A percentile compares a stretch with the other conserved stretches of the same genome.
These are phyloP conservation scores for Plasmodium berghei DNA, from an alignment of 169 alveolate species.

Conservation along the genomic window DNA sequence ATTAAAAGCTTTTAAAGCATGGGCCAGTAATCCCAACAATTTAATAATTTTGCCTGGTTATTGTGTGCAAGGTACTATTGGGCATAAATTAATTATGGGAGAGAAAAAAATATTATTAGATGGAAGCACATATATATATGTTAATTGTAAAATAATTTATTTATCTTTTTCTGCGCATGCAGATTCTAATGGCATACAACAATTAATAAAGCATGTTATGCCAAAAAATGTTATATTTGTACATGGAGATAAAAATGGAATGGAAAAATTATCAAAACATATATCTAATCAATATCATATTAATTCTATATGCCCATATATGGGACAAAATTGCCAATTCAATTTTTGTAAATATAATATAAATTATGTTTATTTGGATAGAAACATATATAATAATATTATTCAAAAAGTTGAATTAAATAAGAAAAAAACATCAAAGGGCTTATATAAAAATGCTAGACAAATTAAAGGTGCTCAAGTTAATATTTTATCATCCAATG, in stretches of 20 bases:
- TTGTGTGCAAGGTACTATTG: conserved; percentile 98
- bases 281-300: conserved; percentile 43
- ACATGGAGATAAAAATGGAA: conserved; percentile 98
- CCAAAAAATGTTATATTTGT: conserved; percentile 95
- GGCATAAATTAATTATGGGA: conserved; percentile 94
- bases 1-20: conserved; percentile 95
- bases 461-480: not conserved
- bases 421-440: not conserved
- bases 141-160: conserved; percentile 94
- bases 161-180: conserved; percentile 99
- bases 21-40: conserved; percentile 96
- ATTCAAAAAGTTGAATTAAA: conserved; percentile 5
- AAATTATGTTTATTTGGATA: conserved; percentile 26
- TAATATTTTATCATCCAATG: not conserved
- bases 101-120: conserved; percentile 78
- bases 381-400: conserved; percentile 5
- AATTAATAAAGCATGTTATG: conserved; percentile 89
- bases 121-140: conserved; percentile 84
- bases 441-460: not conserved
- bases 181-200: conserved; percentile 97
- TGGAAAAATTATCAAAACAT: conserved; percentile 91
- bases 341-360: conserved; percentile 33
- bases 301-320: conserved; percentile 55
- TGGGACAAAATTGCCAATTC: conserved; percentile 53
- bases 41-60: conserved; percentile 98